phyloP scores from a whole-genome alignment of 2,329 filamentous ascomycete genomes.

The Septoria linicola region DNA sequence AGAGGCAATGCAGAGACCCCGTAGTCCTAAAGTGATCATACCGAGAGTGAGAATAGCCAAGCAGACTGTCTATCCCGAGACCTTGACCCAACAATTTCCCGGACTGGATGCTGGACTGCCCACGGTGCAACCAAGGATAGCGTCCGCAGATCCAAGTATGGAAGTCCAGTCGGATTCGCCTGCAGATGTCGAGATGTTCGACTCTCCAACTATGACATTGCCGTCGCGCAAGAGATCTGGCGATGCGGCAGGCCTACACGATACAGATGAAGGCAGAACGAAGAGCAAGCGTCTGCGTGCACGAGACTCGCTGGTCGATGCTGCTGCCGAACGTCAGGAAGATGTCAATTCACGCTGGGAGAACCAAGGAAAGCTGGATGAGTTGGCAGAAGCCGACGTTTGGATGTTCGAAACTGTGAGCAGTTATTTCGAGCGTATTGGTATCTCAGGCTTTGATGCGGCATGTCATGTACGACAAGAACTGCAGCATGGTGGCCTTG shows the following conservation, averaged over 20 bases:
- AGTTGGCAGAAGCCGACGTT: constrained; percentile 56
- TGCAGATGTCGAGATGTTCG: constrained; percentile 36
- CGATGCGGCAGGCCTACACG: constrained; percentile 59
- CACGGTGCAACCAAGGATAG: constrained; percentile 35
- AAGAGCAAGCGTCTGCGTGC: constrained; percentile 63
- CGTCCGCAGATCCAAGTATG: constrained; percentile 31
- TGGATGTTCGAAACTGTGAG: constrained; percentile 57
- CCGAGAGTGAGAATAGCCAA: constrained; percentile 3
- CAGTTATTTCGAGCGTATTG: constrained; percentile 53
- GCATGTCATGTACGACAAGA: constrained; percentile 34
- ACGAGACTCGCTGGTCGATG: constrained; percentile 54
- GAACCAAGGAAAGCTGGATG: constrained; percentile 55
- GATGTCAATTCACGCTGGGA: constrained; percentile 55
- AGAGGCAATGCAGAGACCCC: background rate
- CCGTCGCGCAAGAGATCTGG: constrained; percentile 60
- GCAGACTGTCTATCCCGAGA: constrained; percentile 18
- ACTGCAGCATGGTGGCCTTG: constrained; percentile 19
- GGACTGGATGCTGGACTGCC: constrained; percentile 34
- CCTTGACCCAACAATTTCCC: constrained; percentile 35
- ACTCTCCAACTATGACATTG: constrained; percentile 34
- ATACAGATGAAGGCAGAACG: constrained; percentile 56
- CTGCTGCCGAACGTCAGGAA: constrained; percentile 45
- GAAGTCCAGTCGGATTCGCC: constrained; percentile 25
- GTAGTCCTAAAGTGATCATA: constrained; percentile 13
- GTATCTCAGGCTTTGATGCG: constrained; percentile 43